Percentiles rank a stretch among this genome's conserved stretches.
phyloP scores from a whole-genome alignment of 345 rosid species.

The Citrus maxima region DNA sequence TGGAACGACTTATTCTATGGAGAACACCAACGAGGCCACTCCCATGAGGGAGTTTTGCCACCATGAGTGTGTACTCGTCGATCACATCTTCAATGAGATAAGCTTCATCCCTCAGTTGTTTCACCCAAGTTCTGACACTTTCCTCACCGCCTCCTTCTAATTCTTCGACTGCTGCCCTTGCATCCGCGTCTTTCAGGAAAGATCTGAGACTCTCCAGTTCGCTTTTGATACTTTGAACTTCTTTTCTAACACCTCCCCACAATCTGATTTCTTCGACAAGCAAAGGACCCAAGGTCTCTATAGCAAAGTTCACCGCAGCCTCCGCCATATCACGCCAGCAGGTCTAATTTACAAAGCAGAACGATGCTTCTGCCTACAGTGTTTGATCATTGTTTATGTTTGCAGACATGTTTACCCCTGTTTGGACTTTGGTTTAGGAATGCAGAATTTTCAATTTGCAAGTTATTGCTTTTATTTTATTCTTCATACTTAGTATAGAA shows the following conservation, averaged over 20 bases:
- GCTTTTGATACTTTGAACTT: too few species aligned
- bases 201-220: not conserved
- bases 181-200: conserved; percentile 16
- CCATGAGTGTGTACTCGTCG: conserved; percentile 13
- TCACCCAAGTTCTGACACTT: not conserved
- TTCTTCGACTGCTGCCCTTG: not conserved
- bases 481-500: too few species aligned
- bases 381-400: not conserved
- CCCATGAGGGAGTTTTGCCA: not conserved
- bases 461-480: too few species aligned
- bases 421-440: too few species aligned
- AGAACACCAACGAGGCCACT: not conserved
- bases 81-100: conserved; percentile 21
- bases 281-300: not conserved
- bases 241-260: too few species aligned
- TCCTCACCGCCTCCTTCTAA: not conserved
- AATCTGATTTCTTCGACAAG: too few species aligned
- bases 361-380: too few species aligned
- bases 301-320: too few species aligned
- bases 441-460: too few species aligned
- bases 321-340: too few species aligned
- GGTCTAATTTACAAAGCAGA: too few species aligned
- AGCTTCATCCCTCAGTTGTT: not conserved
- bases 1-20: not conserved
- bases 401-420: too few species aligned